phyloP scores from a whole-genome alignment of 192 early-diverging fungal species.

The Coemansia sp. region DNA sequence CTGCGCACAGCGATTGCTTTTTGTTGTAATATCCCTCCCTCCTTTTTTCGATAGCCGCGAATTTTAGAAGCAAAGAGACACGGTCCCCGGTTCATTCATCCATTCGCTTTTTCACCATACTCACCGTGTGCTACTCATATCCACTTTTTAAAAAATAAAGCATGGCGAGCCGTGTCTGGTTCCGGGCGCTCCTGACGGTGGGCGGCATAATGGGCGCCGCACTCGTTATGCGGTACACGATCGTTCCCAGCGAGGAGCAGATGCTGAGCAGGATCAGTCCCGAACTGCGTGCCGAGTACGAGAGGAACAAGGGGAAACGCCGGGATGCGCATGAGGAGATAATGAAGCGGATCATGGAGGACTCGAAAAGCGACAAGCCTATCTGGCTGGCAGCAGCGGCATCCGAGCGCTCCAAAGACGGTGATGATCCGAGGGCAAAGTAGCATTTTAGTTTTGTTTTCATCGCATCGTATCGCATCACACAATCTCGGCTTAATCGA shows the following conservation, averaged over 20 bases:
- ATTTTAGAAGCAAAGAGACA: too few relatives aligned
- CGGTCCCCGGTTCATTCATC: background rate
- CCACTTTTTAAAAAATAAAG: background rate
- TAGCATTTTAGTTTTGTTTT: too few relatives aligned
- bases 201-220: constrained; percentile 43
- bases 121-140: background rate
- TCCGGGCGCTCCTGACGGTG: constrained; percentile 12
- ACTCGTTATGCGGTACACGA: constrained; percentile 45
- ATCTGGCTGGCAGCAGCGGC: constrained; percentile 35
- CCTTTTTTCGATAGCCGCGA: too few relatives aligned
- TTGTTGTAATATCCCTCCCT: too few relatives aligned
- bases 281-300: constrained; percentile 46
- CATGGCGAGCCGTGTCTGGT: constrained; percentile 21
- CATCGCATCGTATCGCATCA: too few relatives aligned
- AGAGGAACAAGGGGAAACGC: constrained; percentile 44
- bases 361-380: constrained; percentile 46
- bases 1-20: too few relatives aligned
- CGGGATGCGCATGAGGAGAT: constrained; percentile 43
- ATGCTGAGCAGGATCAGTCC: constrained; percentile 37
- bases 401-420: constrained; percentile 1
- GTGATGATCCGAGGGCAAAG: background rate
- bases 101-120: constrained; percentile 2
- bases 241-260: constrained; percentile 48
- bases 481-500: too few relatives aligned
- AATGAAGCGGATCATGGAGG: constrained; percentile 51